Conservation (phyloP, 1,139 yeast genomes). For the Diutina rugosa region DNA sequence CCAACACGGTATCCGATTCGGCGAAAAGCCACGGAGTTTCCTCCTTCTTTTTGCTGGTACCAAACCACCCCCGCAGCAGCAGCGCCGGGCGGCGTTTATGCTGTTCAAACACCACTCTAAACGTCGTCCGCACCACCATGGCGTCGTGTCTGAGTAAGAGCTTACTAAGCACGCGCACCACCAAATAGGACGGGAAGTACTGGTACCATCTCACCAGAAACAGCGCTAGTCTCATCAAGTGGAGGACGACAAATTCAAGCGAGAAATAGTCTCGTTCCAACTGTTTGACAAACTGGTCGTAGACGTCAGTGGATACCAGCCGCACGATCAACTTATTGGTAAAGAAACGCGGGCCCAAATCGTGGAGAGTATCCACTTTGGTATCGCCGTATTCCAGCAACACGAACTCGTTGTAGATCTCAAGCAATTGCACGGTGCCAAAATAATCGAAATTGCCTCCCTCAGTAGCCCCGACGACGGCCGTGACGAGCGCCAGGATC, state of each 20-base stretch:
- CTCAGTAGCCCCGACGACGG: constrained; percentile 20
- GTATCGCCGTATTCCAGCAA: constrained; percentile 8
- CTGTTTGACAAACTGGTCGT: constrained; percentile 13
- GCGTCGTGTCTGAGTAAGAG: constrained; percentile 19
- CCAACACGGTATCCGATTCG: constrained; percentile 21
- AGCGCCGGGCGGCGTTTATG: constrained; percentile 12
- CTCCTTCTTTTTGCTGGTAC: constrained; percentile 5
- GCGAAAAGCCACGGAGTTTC: constrained; percentile 13
- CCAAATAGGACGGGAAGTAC: constrained; percentile 19
- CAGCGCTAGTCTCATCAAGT: constrained; percentile 21
- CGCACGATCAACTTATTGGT: constrained; percentile 24
- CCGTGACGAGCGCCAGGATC: constrained; percentile 26
- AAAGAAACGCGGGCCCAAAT: constrained; percentile 15
- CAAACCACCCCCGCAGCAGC: constrained; percentile 6
- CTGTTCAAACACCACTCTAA: constrained; percentile 23
- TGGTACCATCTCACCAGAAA: constrained; percentile 34
- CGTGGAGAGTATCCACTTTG: constrained; percentile 3
- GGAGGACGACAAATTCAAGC: constrained; percentile 22
- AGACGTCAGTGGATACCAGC: constrained; percentile 11
- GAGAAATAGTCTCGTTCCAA: constrained; percentile 18
- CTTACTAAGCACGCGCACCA: constrained; percentile 17
- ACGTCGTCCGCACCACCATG: constrained; percentile 18
- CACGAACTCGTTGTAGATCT: constrained; percentile 28
- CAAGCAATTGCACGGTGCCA: constrained; percentile 23
- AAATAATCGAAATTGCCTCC: constrained; percentile 28